Evolutionary conservation across 306 rosid species (phyloP), one percentile per base, ranked within the genome.

Genomic region (Rosa persica): DNA sequence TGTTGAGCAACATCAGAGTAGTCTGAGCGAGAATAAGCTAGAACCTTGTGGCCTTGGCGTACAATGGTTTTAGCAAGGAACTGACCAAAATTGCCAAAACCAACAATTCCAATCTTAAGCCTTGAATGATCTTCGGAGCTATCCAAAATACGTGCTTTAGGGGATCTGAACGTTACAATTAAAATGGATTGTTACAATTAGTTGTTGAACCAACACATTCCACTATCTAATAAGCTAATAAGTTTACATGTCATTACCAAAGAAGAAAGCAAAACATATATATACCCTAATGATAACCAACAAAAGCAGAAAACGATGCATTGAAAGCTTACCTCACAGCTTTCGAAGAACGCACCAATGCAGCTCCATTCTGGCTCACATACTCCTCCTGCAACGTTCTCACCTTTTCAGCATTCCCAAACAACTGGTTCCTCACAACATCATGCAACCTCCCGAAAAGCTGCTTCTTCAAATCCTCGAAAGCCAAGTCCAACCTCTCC

Each of bases 81-180:
- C 82, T 94, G 97, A n/a, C 98, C 97, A 5, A 88, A 94, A 82
- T 94, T 94, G 15, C 98, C 98, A 74, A 94, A 94, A 52, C 98
- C 98, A 76, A 94, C 62, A 1, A 94, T 69, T 34, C 91, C 97
- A 66, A 94, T 83, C 82, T 89, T 90, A 66, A 94, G 96, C 89
- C 85, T 89, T 5, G 88, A 75, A 17, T 72, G 76, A 39, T 81
- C 89, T 36, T 78, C 89, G 64, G 80, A 27, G 38, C 73, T 75
- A 51, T 64, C 34, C 30, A 61, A 76, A 72, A 25, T 62, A 52
- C 79, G 75, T 22, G 81, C 39, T 51, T 72, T 83, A 76, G 20
- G 76, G 36, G 57, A 75, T 57, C 93, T 90, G 90, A 79, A 81
- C 77, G 51, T 74, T 39, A 30, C 58, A 52, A 74, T 40, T 42